Evolutionary conservation across 352 stramenopile genomes (phyloP).

Genomic region (Globisporangium paddicum): DNA sequence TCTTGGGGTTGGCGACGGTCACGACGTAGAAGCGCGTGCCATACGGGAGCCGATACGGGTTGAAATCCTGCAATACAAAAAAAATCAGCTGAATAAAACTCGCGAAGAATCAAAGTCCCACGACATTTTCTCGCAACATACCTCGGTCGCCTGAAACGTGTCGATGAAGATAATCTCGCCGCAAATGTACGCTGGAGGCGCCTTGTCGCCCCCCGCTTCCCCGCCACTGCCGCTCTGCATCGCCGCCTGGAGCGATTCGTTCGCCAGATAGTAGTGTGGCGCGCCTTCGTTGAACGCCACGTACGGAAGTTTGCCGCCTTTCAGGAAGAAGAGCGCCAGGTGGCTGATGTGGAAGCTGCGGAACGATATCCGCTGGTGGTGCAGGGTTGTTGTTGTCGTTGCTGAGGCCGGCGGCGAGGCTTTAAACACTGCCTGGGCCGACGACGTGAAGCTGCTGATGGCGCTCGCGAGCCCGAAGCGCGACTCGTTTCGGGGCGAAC

Average conservation of each 20-base stretch:
- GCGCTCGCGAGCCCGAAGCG: neutral
- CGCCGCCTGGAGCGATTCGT: constrained; percentile 73
- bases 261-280: constrained; percentile 75
- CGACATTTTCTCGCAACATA: constrained; percentile 14
- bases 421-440: neutral
- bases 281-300: constrained; percentile 80
- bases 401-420: neutral
- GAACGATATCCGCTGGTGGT: constrained; percentile 76
- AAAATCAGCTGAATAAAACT: neutral
- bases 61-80: constrained; percentile 59
- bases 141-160: constrained; percentile 76
- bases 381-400: constrained; percentile 1
- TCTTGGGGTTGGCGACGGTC: constrained; percentile 69
- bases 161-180: constrained; percentile 86
- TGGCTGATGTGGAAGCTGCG: constrained; percentile 81
- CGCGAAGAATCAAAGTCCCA: neutral
- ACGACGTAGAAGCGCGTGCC: constrained; percentile 77
- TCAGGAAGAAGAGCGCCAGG: constrained; percentile 74
- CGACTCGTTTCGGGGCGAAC: constrained; percentile 24
- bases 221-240: constrained; percentile 29
- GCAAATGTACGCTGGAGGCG: constrained; percentile 68
- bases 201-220: constrained; percentile 33
- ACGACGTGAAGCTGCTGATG: neutral
- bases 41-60: constrained; percentile 70
- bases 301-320: constrained; percentile 69